Conservation (phyloP, 140 eudicot species). For the Stevia rebaudiana region DNA sequence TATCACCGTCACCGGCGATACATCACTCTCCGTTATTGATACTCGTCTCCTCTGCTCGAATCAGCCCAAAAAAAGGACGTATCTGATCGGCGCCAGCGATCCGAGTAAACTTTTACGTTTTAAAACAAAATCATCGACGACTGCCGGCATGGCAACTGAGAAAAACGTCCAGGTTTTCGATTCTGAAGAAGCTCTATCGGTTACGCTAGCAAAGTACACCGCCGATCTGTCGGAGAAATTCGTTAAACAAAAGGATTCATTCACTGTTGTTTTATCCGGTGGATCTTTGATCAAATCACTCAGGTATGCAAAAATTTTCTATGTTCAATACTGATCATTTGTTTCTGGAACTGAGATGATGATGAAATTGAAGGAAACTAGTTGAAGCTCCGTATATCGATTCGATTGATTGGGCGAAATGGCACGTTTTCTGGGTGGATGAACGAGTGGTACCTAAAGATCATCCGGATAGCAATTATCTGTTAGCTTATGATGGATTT, state of each 20-base stretch:
- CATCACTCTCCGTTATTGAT: no score
- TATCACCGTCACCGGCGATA: no score
- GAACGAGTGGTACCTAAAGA: constrained; percentile 71
- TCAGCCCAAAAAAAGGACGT: not conserved
- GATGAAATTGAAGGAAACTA: constrained; percentile 40
- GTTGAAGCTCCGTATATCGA: constrained; percentile 46
- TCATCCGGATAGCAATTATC: constrained; percentile 61
- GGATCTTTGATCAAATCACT: constrained; percentile 68
- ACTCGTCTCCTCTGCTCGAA: not conserved
- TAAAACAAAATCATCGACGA: constrained; percentile 28
- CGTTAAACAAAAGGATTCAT: constrained; percentile 51
- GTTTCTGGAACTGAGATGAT: not conserved
- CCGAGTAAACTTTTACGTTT: constrained; percentile 2
- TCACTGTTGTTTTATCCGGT: constrained; percentile 73
- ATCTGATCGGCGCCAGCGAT: not conserved
- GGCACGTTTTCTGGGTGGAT: constrained; percentile 76
- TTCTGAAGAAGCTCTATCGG: constrained; percentile 60
- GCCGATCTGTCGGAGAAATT: constrained; percentile 54
- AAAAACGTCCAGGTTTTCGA: constrained; percentile 36
- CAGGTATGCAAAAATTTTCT: constrained; percentile 33
- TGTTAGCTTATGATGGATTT: constrained; percentile 51
- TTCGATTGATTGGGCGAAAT: constrained; percentile 68
- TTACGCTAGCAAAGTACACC: constrained; percentile 57
- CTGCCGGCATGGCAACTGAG: constrained; percentile 26
- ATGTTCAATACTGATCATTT: not conserved